Percentiles rank a stretch among this genome's conserved stretches.
phyloP scores from a whole-genome alignment of 371 early-diverging fungal species.

The Quaeritorhiza haematococci region DNA sequence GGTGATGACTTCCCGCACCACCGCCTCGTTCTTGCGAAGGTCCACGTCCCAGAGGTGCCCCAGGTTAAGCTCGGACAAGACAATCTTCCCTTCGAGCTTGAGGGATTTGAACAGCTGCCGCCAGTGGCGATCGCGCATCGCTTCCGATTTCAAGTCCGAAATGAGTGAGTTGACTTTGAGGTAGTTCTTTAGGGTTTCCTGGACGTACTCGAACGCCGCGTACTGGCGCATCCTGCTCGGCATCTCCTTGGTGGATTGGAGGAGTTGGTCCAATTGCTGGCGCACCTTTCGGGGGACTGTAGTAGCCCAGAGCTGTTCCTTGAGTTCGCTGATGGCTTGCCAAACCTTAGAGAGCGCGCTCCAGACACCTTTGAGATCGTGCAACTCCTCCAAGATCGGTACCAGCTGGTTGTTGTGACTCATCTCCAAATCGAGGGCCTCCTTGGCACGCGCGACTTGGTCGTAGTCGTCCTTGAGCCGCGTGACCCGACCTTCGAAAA shows the following conservation, averaged over 20 bases:
- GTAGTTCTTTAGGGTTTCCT: constrained; percentile 72
- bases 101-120: constrained; percentile 82
- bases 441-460: constrained; percentile 87
- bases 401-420: constrained; percentile 67
- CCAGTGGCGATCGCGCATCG: constrained; percentile 97
- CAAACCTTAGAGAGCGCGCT: constrained; percentile 75
- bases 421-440: constrained; percentile 75
- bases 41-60: constrained; percentile 95
- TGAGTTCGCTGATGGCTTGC: constrained; percentile 76
- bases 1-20: constrained; percentile 78
- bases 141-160: constrained; percentile 91
- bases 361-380: constrained; percentile 94
- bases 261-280: constrained; percentile 76
- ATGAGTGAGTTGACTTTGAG: constrained; percentile 78
- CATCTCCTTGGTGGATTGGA: constrained; percentile 81
- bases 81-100: constrained; percentile 61
- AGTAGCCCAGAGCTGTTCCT: constrained; percentile 83
- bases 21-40: constrained; percentile 76
- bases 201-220: constrained; percentile 93
- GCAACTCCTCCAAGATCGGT: constrained; percentile 88
- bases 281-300: constrained; percentile 88
- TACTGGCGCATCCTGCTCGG: constrained; percentile 94
- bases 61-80: constrained; percentile 79
- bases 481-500: constrained; percentile 82
- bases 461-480: constrained; percentile 83